These are phyloP conservation scores for Dichotomopilus funicola DNA, from an alignment of 2,329 filamentous ascomycete genomes.

Conservation along the genomic window DNA sequence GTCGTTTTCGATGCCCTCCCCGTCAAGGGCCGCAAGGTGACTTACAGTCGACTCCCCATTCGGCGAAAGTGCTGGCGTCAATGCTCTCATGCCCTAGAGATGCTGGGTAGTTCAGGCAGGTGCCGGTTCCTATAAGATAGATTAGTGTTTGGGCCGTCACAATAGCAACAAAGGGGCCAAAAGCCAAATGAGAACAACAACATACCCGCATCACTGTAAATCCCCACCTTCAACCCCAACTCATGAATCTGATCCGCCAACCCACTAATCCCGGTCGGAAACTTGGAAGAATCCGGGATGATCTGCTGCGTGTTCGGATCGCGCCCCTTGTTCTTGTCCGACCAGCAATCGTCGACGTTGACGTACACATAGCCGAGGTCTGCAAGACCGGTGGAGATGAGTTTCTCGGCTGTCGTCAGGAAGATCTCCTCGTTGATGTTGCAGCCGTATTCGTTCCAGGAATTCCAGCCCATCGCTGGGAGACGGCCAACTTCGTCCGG, in stretches of 20 bases:
- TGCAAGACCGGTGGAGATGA: neutral
- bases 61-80: conserved; percentile 51
- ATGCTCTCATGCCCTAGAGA: conserved; percentile 49
- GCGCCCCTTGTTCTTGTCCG: conserved; percentile 33
- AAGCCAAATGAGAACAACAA: neutral
- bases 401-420: neutral
- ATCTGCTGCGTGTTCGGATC: conserved; percentile 37
- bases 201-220: conserved; percentile 48
- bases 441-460: neutral
- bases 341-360: conserved; percentile 59
- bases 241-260: conserved; percentile 48
- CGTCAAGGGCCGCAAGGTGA: neutral
- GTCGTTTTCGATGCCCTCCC: neutral
- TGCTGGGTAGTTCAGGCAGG: conserved; percentile 52
- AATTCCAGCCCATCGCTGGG: neutral
- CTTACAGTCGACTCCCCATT: conserved; percentile 50
- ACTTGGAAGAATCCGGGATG: conserved; percentile 42
- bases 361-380: conserved; percentile 50
- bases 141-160: neutral
- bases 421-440: neutral
- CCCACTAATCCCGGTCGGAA: conserved; percentile 52
- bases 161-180: neutral
- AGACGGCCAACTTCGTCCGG: neutral
- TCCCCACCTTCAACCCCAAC: conserved; percentile 55
- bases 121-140: conserved; percentile 21